Percentiles rank a stretch among this genome's conserved stretches.
phyloP scores from a whole-genome alignment of 2,329 filamentous ascomycete species.

The Leptographium lundbergii region DNA sequence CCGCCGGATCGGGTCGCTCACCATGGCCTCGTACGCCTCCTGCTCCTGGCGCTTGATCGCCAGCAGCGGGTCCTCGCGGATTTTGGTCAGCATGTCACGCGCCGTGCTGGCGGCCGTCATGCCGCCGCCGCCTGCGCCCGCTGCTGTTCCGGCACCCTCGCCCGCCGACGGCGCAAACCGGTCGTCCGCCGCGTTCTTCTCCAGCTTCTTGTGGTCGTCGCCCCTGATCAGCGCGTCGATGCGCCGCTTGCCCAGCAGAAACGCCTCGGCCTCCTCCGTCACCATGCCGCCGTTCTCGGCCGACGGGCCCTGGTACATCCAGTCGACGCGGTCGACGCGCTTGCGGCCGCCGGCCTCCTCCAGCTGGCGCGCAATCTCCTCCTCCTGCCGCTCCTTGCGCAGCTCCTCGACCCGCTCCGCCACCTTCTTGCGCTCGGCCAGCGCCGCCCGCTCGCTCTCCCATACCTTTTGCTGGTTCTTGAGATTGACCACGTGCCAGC shows the following conservation, averaged over 20 bases:
- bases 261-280: slow-evolving; percentile 84
- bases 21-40: slow-evolving; percentile 65
- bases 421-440: slow-evolving; percentile 89
- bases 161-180: slow-evolving; percentile 29
- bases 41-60: slow-evolving; percentile 91
- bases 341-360: slow-evolving; percentile 79
- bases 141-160: neutral
- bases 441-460: slow-evolving; percentile 81
- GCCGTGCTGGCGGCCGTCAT: slow-evolving; percentile 28
- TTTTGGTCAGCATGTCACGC: slow-evolving; percentile 72
- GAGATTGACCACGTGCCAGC: slow-evolving; percentile 84
- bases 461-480: slow-evolving; percentile 86
- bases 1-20: slow-evolving; percentile 60
- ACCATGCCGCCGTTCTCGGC: slow-evolving; percentile 57
- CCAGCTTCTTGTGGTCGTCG: slow-evolving; percentile 65
- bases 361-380: slow-evolving; percentile 81
- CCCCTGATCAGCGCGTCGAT: slow-evolving; percentile 76
- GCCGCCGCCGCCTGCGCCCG: neutral
- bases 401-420: slow-evolving; percentile 87
- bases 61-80: slow-evolving; percentile 80
- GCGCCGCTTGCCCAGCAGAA: slow-evolving; percentile 79
- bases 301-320: slow-evolving; percentile 92
- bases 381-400: slow-evolving; percentile 82
- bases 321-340: slow-evolving; percentile 75
- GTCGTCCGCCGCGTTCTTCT: slow-evolving; percentile 56